Percentiles rank a stretch among this genome's conserved stretches.
Evolutionary conservation across 352 stramenopile genomes (phyloP).

Genomic region (Saprolegnia parasitica): DNA sequence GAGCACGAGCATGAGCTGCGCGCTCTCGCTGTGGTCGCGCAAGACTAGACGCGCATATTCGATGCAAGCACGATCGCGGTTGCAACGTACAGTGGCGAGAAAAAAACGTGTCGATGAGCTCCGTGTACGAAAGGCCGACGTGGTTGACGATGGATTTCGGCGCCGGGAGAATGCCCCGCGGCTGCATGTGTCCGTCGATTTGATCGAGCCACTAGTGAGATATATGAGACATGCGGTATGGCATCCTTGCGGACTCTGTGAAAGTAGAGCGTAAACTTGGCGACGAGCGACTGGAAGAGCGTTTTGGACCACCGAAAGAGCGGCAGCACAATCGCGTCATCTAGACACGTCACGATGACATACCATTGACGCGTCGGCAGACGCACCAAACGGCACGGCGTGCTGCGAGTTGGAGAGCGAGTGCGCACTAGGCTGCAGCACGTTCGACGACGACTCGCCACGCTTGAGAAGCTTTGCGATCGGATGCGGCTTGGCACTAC

Average conservation of each 20-base stretch:
- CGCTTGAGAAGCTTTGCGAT: constrained; percentile 14
- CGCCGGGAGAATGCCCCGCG: neutral
- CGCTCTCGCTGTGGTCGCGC: neutral
- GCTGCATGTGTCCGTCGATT: constrained; percentile 4
- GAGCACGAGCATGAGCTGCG: constrained; percentile 10
- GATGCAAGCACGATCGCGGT: neutral
- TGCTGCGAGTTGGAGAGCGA: constrained; percentile 6
- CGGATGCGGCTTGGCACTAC: neutral
- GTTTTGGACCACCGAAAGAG: constrained; percentile 19
- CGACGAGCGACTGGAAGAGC: neutral
- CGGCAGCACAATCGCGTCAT: constrained; percentile 12
- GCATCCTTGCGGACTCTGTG: neutral
- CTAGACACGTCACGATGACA: neutral
- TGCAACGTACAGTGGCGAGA: constrained; percentile 6
- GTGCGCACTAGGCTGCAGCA: neutral
- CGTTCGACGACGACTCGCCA: constrained; percentile 10
- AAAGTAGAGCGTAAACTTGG: constrained; percentile 25
- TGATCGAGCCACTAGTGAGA: constrained; percentile 16
- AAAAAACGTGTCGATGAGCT: constrained; percentile 5
- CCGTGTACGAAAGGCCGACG: constrained; percentile 4
- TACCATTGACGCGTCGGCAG: neutral
- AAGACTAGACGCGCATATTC: neutral
- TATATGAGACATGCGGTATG: neutral
- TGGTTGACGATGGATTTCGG: neutral
- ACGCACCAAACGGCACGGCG: neutral